These are phyloP conservation scores for Paramecium pentaurelia DNA, from an alignment of 73 alveolate genomes.

Conservation along the genomic window DNA sequence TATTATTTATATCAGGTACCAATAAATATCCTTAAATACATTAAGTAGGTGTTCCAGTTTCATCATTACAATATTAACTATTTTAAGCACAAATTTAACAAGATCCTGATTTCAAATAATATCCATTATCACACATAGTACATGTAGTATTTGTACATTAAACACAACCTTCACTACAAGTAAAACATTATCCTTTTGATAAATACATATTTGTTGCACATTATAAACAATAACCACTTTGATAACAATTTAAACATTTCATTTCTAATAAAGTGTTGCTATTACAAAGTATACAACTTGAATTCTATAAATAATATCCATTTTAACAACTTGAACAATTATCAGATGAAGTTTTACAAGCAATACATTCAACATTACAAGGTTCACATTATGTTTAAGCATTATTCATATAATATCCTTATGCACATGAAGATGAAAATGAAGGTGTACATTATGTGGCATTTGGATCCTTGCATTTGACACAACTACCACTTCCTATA, in stretches of 20 bases:
- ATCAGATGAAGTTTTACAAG: neutral
- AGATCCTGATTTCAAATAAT: neutral
- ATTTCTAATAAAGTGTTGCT: neutral
- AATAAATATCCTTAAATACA: neutral
- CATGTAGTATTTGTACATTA: neutral
- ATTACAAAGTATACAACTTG: neutral
- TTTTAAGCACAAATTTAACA: neutral
- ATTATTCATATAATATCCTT: neutral
- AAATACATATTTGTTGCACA: neutral
- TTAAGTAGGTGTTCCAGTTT: neutral
- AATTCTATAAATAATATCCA: neutral
- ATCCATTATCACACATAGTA: neutral
- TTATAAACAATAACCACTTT: neutral
- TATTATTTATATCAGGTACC: neutral
- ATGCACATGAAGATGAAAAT: neutral
- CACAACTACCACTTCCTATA: neutral
- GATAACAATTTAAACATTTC: neutral
- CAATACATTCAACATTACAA: neutral
- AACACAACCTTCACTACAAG: neutral
- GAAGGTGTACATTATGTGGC: neutral
- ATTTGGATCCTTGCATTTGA: neutral
- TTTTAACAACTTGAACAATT: neutral
- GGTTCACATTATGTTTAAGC: neutral
- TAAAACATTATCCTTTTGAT: neutral
- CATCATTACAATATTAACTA: neutral